A percentile compares a stretch with the other conserved stretches of the same genome.
phyloP scores from a whole-genome alignment of 2,329 filamentous ascomycete genomes.

The Xylaria hypoxylon region DNA sequence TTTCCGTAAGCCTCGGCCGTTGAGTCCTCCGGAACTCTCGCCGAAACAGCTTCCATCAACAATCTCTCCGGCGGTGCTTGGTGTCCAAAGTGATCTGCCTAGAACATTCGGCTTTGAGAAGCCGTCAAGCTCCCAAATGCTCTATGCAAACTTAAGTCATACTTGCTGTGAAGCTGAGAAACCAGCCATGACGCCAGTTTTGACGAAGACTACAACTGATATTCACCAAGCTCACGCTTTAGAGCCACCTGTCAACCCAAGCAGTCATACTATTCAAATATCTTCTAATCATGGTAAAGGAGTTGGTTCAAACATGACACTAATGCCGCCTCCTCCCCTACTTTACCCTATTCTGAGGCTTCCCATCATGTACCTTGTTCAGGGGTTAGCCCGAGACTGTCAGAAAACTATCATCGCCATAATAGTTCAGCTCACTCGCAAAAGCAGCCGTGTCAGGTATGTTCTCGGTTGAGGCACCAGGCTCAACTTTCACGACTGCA shows the following conservation, averaged over 20 bases:
- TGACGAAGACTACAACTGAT: conserved; percentile 7
- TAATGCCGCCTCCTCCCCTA: conserved; percentile 41
- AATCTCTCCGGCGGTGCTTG: conserved; percentile 33
- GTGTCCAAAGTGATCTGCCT: conserved; percentile 3
- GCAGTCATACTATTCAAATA: conserved; percentile 11
- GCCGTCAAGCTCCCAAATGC: conserved; percentile 12
- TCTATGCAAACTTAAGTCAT: conserved; percentile 28
- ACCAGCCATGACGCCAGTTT: conserved; percentile 19
- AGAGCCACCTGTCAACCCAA: conserved; percentile 23
- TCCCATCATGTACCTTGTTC: conserved; percentile 23
- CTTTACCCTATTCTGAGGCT: conserved; percentile 29
- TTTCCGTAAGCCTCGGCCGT: conserved; percentile 41
- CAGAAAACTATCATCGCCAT: conserved; percentile 24
- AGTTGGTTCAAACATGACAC: conserved; percentile 26
- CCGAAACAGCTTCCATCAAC: conserved; percentile 51
- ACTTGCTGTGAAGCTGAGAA: conserved; percentile 21
- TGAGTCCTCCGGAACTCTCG: conserved; percentile 52
- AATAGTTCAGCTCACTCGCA: conserved; percentile 27
- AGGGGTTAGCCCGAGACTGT: conserved; percentile 12
- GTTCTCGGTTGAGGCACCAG: conserved; percentile 49
- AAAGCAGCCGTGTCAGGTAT: conserved; percentile 50
- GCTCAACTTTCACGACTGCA: conserved; percentile 45
- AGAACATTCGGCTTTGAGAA: background rate
- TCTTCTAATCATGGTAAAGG: conserved; percentile 15
- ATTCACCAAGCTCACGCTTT: conserved; percentile 26